Evolutionary conservation across 441 rosid species (phyloP).

Genomic region (Adansonia grandidieri): DNA sequence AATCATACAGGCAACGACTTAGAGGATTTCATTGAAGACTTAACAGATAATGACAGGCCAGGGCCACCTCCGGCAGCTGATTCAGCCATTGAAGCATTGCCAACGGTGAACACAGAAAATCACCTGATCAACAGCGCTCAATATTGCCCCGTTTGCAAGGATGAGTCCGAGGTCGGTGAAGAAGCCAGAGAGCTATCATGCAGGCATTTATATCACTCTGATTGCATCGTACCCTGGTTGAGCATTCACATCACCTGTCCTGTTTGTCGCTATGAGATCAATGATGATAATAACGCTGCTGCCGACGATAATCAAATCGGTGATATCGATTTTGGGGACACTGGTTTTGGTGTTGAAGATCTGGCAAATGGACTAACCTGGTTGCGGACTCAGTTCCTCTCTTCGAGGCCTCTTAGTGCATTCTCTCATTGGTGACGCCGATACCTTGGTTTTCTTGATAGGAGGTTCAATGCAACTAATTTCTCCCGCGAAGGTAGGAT

Average conservation of each 20-base stretch:
- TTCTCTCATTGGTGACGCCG: constrained; percentile 49
- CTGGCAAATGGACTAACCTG: constrained; percentile 29
- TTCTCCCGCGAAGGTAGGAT: constrained; percentile 35
- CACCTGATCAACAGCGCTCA: constrained; percentile 39
- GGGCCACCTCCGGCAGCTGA: constrained; percentile 58
- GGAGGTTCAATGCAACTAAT: constrained; percentile 22
- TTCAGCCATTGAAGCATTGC: constrained; percentile 56
- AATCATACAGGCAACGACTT: neutral
- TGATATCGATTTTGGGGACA: constrained; percentile 12
- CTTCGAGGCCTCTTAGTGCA: constrained; percentile 53
- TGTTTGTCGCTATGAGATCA: constrained; percentile 57
- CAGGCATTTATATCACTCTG: constrained; percentile 67
- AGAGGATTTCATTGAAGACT: constrained; percentile 26
- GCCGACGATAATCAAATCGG: neutral
- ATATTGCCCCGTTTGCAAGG: constrained; percentile 75
- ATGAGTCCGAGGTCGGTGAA: constrained; percentile 55
- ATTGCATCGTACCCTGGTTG: constrained; percentile 76
- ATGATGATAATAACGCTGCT: constrained; percentile 16
- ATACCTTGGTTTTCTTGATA: constrained; percentile 32
- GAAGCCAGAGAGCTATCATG: constrained; percentile 63
- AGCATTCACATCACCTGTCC: constrained; percentile 72
- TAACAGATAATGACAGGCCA: constrained; percentile 34
- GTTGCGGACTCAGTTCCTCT: constrained; percentile 43
- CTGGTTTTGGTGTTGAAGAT: constrained; percentile 34
- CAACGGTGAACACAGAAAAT: constrained; percentile 35